Conservation (phyloP, 257 asterid species). For the Eustoma russellianum region DNA sequence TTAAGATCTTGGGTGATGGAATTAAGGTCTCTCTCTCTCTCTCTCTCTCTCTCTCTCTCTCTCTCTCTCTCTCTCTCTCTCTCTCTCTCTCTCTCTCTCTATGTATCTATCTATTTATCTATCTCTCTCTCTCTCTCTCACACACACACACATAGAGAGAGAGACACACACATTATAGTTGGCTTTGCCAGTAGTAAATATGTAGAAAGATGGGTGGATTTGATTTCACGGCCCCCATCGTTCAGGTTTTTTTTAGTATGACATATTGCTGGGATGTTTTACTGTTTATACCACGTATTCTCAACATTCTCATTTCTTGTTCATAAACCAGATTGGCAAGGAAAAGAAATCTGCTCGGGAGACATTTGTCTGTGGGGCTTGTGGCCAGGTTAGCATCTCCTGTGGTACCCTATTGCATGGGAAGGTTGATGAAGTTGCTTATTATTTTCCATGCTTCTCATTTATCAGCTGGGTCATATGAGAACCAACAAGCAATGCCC, state of each 20-base stretch:
- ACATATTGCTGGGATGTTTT: no score
- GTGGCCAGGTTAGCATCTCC: constrained; percentile 73
- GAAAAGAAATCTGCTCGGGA: constrained; percentile 97
- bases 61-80: no score
- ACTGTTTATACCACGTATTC: not conserved
- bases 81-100: no score
- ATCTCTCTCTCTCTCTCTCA: no score
- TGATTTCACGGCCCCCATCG: no score
- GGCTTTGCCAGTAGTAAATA: no score
- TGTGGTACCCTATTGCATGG: constrained; percentile 9
- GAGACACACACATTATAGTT: no score
- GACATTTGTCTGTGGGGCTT: constrained; percentile 96
- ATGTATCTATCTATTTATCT: no score
- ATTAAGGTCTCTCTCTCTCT: constrained; percentile 47
- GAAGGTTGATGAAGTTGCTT: constrained; percentile 3
- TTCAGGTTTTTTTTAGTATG: no score
- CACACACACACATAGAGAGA: no score
- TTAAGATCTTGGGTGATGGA: constrained; percentile 85
- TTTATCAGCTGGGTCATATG: constrained; percentile 92
- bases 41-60: not conserved
- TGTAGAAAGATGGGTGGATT: no score
- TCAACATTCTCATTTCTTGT: constrained; percentile 9
- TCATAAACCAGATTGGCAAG: constrained; percentile 51
- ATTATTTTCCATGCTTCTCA: constrained; percentile 6
- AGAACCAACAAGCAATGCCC: constrained; percentile 99